A percentile compares a stretch with the other conserved stretches of the same genome.
These are phyloP conservation scores for Alopecurus myosuroides DNA, from an alignment of 176 grass and related monocot genomes.

Conservation along the genomic window DNA sequence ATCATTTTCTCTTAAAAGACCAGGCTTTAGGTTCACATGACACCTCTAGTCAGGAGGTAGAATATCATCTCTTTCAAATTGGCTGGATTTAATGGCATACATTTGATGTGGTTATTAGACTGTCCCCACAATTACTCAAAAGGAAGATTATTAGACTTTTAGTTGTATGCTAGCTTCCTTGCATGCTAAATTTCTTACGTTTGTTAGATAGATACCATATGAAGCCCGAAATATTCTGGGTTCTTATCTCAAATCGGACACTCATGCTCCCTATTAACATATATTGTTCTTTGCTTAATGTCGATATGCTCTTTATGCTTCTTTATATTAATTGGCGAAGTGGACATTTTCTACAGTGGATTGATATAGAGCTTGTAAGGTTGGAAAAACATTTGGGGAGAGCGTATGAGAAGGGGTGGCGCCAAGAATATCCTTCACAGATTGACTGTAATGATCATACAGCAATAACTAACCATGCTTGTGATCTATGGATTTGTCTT, in stretches of 20 bases:
- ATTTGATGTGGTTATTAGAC: not conserved
- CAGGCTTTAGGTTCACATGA: not conserved
- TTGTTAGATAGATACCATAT: not conserved
- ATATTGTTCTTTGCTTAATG: not conserved
- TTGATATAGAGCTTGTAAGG: conserved; percentile 56
- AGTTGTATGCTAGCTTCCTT: conserved; percentile 9
- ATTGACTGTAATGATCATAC: conserved; percentile 30
- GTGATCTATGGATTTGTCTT: not conserved
- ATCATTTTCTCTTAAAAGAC: not conserved
- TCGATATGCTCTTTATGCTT: not conserved
- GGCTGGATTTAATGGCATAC: not conserved
- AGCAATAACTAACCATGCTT: not conserved
- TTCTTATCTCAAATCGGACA: not conserved
- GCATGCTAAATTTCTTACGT: conserved; percentile 10
- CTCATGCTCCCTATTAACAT: not conserved
- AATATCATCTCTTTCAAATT: not conserved
- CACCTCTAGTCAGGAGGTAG: not conserved
- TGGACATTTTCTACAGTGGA: conserved; percentile 60
- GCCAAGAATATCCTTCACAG: conserved; percentile 72
- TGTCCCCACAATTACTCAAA: not conserved
- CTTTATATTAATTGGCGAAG: not conserved
- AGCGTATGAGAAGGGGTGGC: conserved; percentile 65
- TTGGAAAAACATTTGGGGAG: conserved; percentile 47
- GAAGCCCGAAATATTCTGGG: not conserved
- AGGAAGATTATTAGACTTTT: not conserved